A percentile compares a stretch with the other conserved stretches of the same genome.
phyloP scores from a whole-genome alignment of 2,329 filamentous ascomycete genomes.

The Tolypocladium tropicale region DNA sequence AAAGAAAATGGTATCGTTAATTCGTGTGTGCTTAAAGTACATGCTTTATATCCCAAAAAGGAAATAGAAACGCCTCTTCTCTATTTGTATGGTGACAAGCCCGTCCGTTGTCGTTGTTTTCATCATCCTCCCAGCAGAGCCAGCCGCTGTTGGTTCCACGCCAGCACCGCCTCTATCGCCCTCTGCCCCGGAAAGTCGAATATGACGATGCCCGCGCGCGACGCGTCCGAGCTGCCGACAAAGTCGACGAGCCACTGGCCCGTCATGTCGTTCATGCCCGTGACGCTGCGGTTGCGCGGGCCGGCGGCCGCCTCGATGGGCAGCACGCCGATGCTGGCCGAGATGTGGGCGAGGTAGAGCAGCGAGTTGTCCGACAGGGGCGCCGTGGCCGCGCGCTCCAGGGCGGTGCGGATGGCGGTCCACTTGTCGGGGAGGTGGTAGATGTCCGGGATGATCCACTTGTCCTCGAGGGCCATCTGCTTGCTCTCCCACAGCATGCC shows the following conservation, averaged over 20 bases:
- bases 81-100: too few species aligned
- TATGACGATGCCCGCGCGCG: constrained; percentile 34
- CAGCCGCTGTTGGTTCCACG: constrained; percentile 24
- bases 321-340: constrained; percentile 35
- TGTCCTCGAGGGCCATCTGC: constrained; percentile 36
- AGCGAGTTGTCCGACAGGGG: constrained; percentile 18
- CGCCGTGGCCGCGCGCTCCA: constrained; percentile 24
- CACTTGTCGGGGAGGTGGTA: constrained; percentile 36
- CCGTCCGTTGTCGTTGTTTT: too few species aligned
- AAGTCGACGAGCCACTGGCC: constrained; percentile 30
- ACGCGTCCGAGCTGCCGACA: constrained; percentile 12
- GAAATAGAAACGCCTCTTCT: too few species aligned
- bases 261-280: constrained; percentile 40
- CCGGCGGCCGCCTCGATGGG: constrained; percentile 41
- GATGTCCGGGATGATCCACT: constrained; percentile 32
- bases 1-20: not conserved
- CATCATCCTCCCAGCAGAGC: not conserved
- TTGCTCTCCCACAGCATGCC: constrained; percentile 34
- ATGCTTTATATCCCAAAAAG: not conserved
- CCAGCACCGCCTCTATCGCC: constrained; percentile 30
- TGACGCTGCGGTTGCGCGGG: constrained; percentile 26
- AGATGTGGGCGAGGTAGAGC: constrained; percentile 36
- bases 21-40: not conserved
- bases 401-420: constrained; percentile 29
- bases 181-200: constrained; percentile 36